These are phyloP conservation scores for Voacanga thouarsii DNA, from an alignment of 257 asterid species.

Conservation along the genomic window DNA sequence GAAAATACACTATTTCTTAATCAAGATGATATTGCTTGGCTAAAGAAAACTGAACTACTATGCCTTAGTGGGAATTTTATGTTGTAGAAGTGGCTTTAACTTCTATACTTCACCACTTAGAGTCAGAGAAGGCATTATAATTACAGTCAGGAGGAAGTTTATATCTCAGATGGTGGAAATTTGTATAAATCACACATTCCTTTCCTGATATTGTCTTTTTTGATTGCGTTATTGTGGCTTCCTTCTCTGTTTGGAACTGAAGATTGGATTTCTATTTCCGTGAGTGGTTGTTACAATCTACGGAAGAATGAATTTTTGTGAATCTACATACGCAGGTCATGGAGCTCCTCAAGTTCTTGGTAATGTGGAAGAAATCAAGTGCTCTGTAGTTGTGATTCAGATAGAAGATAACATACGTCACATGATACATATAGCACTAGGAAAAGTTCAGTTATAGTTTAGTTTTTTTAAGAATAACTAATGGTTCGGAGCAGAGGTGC, in stretches of 20 bases:
- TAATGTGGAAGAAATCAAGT: conserved; percentile 58
- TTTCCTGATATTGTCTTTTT: too few relatives aligned
- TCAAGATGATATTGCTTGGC: background rate
- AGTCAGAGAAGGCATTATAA: too few relatives aligned
- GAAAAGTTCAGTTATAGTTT: conserved; percentile 15
- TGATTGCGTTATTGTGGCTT: too few relatives aligned
- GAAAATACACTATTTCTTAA: background rate
- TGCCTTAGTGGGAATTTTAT: background rate
- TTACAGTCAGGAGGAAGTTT: too few relatives aligned
- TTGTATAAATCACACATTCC: too few relatives aligned
- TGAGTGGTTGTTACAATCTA: background rate
- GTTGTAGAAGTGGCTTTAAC: background rate
- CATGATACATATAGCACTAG: conserved; percentile 16
- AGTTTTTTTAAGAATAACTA: conserved; percentile 17
- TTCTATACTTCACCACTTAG: background rate
- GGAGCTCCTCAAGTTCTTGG: conserved; percentile 79
- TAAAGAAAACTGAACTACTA: background rate
- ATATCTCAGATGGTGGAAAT: too few relatives aligned
- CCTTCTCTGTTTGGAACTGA: too few relatives aligned
- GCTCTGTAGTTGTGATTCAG: conserved; percentile 15
- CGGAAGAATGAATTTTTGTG: background rate
- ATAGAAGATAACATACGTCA: conserved; percentile 8
- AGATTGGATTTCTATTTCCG: background rate
- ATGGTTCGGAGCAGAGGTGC: conserved; percentile 60
- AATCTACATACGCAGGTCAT: conserved; percentile 48